Evolutionary conservation across 352 stramenopile species (phyloP), one percentile per base, ranked within the genome.

Genomic region (Globisporangium okanoganense): DNA sequence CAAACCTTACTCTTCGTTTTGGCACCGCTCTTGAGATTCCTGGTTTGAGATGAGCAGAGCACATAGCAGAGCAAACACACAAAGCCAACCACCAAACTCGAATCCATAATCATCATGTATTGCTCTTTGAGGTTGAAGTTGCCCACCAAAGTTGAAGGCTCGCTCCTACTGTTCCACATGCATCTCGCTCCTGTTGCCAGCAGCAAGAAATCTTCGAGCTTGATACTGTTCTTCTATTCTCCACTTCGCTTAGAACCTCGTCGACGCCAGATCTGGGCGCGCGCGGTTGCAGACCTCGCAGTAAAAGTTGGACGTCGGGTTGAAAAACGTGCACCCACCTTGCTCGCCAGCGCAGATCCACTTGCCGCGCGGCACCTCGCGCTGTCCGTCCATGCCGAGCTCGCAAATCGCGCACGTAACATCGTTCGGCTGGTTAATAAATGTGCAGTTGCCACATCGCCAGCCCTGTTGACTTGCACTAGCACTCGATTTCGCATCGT

Each of bases 231-330:
- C 24, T 33, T n/a, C 29, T 5, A 6, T 52, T 45, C 25, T 49
- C 36, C 18, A 10, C 18, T 12, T 36, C 7, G n/a, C 43, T 74
- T 72, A 95, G 54, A 95, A 95, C 41, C 80, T 79, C 52, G 71
- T 88, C 9, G 80, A 84, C 10, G 75, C 71, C 27, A 96, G 65
- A 33, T 94, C 85, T 0, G 87, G 83, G 0, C 87, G 85, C 5
- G 87, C 85, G 36, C 85, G 85, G 65, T 94, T 92, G 75, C 87
- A 96, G 40, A 96, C 85, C n/a, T 96, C 85, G 70, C 87, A 96
- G 66, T 96, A 96, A 50, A 94, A 96, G 52, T 79, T 87, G 13
- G 69, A 61, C 61, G 82, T 85, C 14, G 81, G 58, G 65, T 94
- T 96, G 74, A 94, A 94, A 57, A 92, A 94, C 40, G 87, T 96